Evolutionary conservation across 2,329 filamentous ascomycete genomes (phyloP).

Genomic region (Penicillium sp.): DNA sequence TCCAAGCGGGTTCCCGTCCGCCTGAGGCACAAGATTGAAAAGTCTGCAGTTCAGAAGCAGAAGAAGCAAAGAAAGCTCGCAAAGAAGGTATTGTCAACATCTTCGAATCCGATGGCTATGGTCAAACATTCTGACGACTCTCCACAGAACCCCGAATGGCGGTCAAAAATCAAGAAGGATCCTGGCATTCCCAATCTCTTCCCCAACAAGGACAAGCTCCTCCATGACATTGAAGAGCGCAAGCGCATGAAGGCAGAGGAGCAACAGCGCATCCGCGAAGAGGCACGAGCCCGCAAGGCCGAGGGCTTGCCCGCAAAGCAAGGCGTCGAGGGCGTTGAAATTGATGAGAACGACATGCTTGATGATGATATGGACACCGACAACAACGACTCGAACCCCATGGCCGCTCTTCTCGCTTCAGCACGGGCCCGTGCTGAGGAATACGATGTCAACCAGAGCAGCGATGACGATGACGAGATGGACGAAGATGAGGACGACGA

Average conservation of each 20-base stretch:
- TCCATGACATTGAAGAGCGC: constrained; percentile 90
- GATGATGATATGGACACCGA: constrained; percentile 52
- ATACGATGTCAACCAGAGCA: constrained; percentile 48
- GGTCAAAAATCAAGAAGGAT: constrained; percentile 92
- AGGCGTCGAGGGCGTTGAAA: constrained; percentile 35
- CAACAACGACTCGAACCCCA: constrained; percentile 59
- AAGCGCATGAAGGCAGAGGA: constrained; percentile 78
- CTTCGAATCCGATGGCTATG: neutral
- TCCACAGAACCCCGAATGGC: constrained; percentile 85
- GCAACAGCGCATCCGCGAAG: constrained; percentile 63
- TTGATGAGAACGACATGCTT: constrained; percentile 49
- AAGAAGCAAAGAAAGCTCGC: constrained; percentile 81
- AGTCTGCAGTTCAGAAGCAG: constrained; percentile 84
- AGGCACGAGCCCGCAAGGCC: constrained; percentile 50
- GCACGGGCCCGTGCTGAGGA: constrained; percentile 45
- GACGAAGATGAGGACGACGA: constrained; percentile 56
- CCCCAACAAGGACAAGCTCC: constrained; percentile 93
- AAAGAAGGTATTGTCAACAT: constrained; percentile 61
- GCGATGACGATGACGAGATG: constrained; percentile 56
- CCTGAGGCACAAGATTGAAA: constrained; percentile 92
- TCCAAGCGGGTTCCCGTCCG: constrained; percentile 90
- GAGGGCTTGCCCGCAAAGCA: constrained; percentile 35
- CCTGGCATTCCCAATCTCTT: constrained; percentile 96
- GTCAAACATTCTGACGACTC: constrained; percentile 11
- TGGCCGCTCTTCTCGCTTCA: constrained; percentile 45